A percentile compares a stretch with the other conserved stretches of the same genome.
Conservation (phyloP, 2,329 filamentous ascomycete genomes). For the Didymella segeticola region DNA sequence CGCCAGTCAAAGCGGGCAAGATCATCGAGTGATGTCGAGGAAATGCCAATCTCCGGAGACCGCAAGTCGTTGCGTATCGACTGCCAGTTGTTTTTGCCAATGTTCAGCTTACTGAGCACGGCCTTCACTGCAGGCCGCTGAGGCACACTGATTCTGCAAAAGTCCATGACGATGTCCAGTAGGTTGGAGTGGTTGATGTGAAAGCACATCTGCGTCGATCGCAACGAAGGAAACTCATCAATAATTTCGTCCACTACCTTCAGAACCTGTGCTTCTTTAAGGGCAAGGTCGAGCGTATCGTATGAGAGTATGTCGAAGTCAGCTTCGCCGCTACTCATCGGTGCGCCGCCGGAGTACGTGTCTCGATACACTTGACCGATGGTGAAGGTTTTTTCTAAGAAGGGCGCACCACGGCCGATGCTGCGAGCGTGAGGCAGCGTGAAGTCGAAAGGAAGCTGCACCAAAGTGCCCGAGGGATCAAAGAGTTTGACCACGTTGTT, state of each 20-base stretch:
- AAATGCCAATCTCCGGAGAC: slow-evolving; percentile 79
- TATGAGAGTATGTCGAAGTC: slow-evolving; percentile 96
- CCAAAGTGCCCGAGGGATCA: slow-evolving; percentile 81
- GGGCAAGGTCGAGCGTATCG: slow-evolving; percentile 78
- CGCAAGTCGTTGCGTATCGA: slow-evolving; percentile 84
- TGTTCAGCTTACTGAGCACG: slow-evolving; percentile 84
- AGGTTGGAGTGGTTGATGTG: slow-evolving; percentile 89
- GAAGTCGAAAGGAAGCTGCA: slow-evolving; percentile 94
- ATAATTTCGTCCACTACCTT: slow-evolving; percentile 95
- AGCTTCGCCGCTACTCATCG: slow-evolving; percentile 82
- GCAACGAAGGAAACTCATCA: slow-evolving; percentile 76
- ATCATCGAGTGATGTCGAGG: slow-evolving; percentile 89
- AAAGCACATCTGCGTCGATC: slow-evolving; percentile 79
- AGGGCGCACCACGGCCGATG: slow-evolving; percentile 73
- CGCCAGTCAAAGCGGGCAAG: slow-evolving; percentile 90
- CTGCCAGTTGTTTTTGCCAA: slow-evolving; percentile 79
- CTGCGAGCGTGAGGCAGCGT: slow-evolving; percentile 87
- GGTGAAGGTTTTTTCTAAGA: slow-evolving; percentile 78
- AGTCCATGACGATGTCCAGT: slow-evolving; percentile 86
- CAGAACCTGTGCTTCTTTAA: slow-evolving; percentile 92
- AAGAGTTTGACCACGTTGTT: slow-evolving; percentile 78
- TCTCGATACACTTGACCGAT: slow-evolving; percentile 91
- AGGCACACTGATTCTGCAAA: slow-evolving; percentile 76
- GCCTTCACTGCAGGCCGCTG: slow-evolving; percentile 79
- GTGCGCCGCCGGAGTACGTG: slow-evolving; percentile 78